phyloP scores from a whole-genome alignment of 352 stramenopile genomes.

The Halophytophthora polymorphica region DNA sequence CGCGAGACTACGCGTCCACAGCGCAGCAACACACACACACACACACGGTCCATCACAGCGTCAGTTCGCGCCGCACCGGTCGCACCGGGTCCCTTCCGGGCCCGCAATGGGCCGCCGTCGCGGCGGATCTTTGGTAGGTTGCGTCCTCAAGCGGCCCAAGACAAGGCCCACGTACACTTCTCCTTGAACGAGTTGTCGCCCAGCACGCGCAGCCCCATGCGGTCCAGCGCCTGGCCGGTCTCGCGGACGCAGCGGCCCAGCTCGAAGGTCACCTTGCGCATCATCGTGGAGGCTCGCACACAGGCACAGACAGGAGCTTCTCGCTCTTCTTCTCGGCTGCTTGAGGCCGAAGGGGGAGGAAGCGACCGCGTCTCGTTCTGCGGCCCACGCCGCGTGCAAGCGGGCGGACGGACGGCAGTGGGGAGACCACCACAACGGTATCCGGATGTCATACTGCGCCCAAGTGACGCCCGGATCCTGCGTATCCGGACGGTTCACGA shows the following conservation, averaged over 20 bases:
- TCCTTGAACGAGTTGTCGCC: constrained; percentile 88
- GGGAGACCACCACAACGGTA: constrained; percentile 39
- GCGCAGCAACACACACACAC: background rate
- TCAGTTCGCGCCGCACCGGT: too few relatives aligned
- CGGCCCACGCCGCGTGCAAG: too few relatives aligned
- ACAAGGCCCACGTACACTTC: constrained; percentile 62
- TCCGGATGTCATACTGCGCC: constrained; percentile 8
- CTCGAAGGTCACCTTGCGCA: constrained; percentile 88
- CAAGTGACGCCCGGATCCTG: background rate
- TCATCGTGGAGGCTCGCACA: constrained; percentile 45
- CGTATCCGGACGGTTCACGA: constrained; percentile 22
- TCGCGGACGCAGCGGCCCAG: constrained; percentile 92
- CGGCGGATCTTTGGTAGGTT: too few relatives aligned
- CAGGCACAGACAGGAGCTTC: constrained; percentile 18
- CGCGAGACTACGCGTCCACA: constrained; percentile 75
- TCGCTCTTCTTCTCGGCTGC: too few relatives aligned
- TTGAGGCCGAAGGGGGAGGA: background rate
- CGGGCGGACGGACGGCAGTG: constrained; percentile 3
- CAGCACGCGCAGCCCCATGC: constrained; percentile 88
- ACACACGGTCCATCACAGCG: background rate
- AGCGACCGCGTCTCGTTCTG: background rate
- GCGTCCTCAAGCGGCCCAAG: too few relatives aligned
- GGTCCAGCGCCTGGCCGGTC: constrained; percentile 95
- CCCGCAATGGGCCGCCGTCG: too few relatives aligned
- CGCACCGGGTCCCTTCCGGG: too few relatives aligned